A percentile compares a stretch with the other conserved stretches of the same genome.
These are phyloP conservation scores for Myriosclerotinia curreyana DNA, from an alignment of 2,329 filamentous ascomycete genomes.

Conservation along the genomic window DNA sequence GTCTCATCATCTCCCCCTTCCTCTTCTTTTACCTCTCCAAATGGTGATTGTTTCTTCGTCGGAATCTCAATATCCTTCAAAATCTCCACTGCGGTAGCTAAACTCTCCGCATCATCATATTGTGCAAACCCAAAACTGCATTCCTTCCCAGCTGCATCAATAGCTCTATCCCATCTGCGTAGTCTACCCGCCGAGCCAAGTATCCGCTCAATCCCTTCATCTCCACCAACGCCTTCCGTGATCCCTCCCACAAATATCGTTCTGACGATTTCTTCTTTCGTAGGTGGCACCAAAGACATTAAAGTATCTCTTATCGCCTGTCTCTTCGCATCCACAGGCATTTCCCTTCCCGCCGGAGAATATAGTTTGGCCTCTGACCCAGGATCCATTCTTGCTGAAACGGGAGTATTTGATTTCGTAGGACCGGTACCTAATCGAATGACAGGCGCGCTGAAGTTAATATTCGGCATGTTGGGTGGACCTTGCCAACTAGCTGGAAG, in stretches of 20 bases:
- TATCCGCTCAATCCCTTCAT: conserved; percentile 75
- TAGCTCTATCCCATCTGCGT: conserved; percentile 79
- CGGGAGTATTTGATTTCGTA: conserved; percentile 53
- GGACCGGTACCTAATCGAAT: conserved; percentile 84
- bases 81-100: conserved; percentile 80
- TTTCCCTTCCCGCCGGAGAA: conserved; percentile 31
- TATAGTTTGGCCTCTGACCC: conserved; percentile 41
- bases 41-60: conserved; percentile 65
- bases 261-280: conserved; percentile 83
- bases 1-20: conserved; percentile 44
- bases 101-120: conserved; percentile 85
- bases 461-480: conserved; percentile 88
- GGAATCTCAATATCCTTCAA: conserved; percentile 81
- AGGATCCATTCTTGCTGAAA: conserved; percentile 42
- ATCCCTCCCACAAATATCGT: conserved; percentile 90
- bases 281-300: conserved; percentile 75
- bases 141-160: conserved; percentile 71
- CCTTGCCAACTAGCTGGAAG: conserved; percentile 84
- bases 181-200: conserved; percentile 74
- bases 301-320: conserved; percentile 65
- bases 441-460: conserved; percentile 96
- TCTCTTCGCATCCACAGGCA: conserved; percentile 63
- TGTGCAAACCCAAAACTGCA: conserved; percentile 93
- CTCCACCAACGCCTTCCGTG: conserved; percentile 71
- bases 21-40: conserved; percentile 44